Percentiles rank a stretch among this genome's conserved stretches.
These are phyloP conservation scores for Fomitopsis serialis DNA, from an alignment of 768 basidiomycete species.

Conservation along the genomic window DNA sequence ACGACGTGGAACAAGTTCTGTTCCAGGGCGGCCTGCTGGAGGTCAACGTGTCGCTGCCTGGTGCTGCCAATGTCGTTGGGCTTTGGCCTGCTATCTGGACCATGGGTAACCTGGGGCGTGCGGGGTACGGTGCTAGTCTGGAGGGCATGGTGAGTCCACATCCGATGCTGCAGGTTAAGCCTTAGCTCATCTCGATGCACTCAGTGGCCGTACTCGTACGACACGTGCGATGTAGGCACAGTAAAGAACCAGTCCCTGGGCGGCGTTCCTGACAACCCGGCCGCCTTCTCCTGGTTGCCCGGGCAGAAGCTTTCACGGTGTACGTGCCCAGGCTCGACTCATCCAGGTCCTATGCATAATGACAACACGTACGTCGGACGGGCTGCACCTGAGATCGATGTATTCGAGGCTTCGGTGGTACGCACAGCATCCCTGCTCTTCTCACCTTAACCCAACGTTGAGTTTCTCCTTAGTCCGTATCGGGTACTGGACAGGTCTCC, in stretches of 20 bases:
- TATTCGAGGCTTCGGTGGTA: constrained; percentile 42
- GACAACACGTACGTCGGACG: constrained; percentile 61
- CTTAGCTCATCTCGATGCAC: background rate
- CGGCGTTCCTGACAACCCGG: constrained; percentile 35
- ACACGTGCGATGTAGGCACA: constrained; percentile 81
- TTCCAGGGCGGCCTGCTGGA: constrained; percentile 82
- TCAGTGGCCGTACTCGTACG: constrained; percentile 67
- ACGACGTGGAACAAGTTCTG: constrained; percentile 78
- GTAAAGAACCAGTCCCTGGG: constrained; percentile 74
- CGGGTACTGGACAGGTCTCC: constrained; percentile 62
- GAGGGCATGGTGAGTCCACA: constrained; percentile 38
- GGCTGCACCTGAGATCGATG: constrained; percentile 65
- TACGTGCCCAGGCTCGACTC: constrained; percentile 43
- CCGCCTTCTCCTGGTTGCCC: constrained; percentile 67
- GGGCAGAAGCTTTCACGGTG: constrained; percentile 39
- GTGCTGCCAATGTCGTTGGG: constrained; percentile 54
- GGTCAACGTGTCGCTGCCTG: constrained; percentile 57
- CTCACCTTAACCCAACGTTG: too few relatives aligned
- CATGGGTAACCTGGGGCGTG: constrained; percentile 58
- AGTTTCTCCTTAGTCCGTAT: constrained; percentile 20
- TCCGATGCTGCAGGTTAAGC: background rate
- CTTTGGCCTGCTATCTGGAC: constrained; percentile 56
- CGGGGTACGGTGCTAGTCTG: constrained; percentile 62
- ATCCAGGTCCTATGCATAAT: constrained; percentile 45
- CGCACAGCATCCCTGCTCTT: too few relatives aligned